Percentiles rank a stretch among this genome's conserved stretches.
Conservation (phyloP, 1,284 basidiomycete genomes). For the Thelephora terrestris region DNA sequence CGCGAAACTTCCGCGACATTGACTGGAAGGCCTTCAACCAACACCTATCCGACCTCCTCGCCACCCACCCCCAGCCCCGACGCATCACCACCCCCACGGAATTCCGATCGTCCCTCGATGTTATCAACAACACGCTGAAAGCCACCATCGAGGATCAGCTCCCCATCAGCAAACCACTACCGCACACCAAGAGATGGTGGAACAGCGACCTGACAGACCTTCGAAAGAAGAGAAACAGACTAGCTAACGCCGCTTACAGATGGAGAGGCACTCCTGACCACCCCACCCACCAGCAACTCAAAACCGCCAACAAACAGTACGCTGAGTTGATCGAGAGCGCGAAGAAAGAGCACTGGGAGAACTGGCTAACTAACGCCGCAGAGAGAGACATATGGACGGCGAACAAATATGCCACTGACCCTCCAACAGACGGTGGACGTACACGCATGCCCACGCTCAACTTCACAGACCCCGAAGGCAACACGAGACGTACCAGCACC, state of each 20-base stretch:
- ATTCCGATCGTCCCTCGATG: conserved; percentile 7
- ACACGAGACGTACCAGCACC: not conserved
- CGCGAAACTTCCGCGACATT: conserved; percentile 15
- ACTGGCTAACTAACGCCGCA: conserved; percentile 23
- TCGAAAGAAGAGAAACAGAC: conserved; percentile 8
- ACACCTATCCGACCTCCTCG: conserved; percentile 7
- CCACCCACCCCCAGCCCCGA: conserved; percentile 1
- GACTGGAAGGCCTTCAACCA: conserved; percentile 17
- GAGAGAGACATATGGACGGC: conserved; percentile 23
- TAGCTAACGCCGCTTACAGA: conserved; percentile 10
- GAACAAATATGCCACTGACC: conserved; percentile 18
- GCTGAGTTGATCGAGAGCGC: conserved; percentile 17
- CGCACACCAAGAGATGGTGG: conserved; percentile 21
- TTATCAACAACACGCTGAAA: conserved; percentile 8
- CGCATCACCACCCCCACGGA: conserved; percentile 5
- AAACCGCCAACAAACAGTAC: conserved; percentile 20
- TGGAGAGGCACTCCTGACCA: conserved; percentile 7
- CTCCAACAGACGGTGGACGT: conserved; percentile 21
- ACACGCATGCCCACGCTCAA: conserved; percentile 19
- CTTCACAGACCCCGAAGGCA: not conserved
- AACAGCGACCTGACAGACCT: conserved; percentile 14
- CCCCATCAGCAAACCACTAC: conserved; percentile 10
- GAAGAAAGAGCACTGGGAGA: conserved; percentile 25
- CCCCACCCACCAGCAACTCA: conserved; percentile 15
- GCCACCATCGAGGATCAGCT: conserved; percentile 12